Evolutionary conservation across 805 yeast genomes (phyloP).

Genomic region (Starmera pachycereana): DNA sequence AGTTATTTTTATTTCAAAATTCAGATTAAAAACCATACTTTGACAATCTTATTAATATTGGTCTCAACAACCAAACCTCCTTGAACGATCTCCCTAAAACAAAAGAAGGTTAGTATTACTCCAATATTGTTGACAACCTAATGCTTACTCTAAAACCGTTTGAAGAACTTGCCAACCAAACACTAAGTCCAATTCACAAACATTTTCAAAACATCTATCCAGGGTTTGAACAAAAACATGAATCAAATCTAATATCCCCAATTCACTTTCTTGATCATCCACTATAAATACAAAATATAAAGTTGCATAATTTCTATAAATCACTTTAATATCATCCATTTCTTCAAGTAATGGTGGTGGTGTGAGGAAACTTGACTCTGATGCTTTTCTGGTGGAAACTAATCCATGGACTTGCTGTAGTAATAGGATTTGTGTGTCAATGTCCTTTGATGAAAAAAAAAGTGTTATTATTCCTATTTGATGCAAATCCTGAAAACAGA

Average conservation of each 20-base stretch:
- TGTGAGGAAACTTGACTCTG: slow-evolving; percentile 81
- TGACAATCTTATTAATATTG: slow-evolving; percentile 68
- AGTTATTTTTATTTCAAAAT: background rate
- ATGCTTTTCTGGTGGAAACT: slow-evolving; percentile 57
- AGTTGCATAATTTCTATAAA: slow-evolving; percentile 91
- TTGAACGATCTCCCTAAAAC: slow-evolving; percentile 63
- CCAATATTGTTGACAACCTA: background rate
- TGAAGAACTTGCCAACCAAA: slow-evolving; percentile 97
- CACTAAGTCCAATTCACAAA: slow-evolving; percentile 87
- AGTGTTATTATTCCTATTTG: no score
- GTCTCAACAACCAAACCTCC: slow-evolving; percentile 99
- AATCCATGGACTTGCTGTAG: slow-evolving; percentile 75
- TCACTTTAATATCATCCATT: slow-evolving; percentile 71
- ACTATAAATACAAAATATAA: slow-evolving; percentile 93
- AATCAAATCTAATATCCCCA: slow-evolving; percentile 86
- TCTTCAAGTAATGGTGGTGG: slow-evolving; percentile 70
- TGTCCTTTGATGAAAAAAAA: slow-evolving; percentile 31
- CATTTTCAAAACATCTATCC: slow-evolving; percentile 87
- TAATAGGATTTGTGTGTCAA: slow-evolving; percentile 69
- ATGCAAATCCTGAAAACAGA: background rate
- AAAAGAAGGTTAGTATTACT: slow-evolving; percentile 8
- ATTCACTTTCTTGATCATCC: slow-evolving; percentile 90
- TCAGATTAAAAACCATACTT: slow-evolving; percentile 18
- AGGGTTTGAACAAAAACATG: slow-evolving; percentile 95
- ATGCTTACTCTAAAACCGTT: slow-evolving; percentile 54